Evolutionary conservation across 257 asterid genomes (phyloP), one percentile per base, ranked within the genome.

Genomic region (Knoxia roxburghii): DNA sequence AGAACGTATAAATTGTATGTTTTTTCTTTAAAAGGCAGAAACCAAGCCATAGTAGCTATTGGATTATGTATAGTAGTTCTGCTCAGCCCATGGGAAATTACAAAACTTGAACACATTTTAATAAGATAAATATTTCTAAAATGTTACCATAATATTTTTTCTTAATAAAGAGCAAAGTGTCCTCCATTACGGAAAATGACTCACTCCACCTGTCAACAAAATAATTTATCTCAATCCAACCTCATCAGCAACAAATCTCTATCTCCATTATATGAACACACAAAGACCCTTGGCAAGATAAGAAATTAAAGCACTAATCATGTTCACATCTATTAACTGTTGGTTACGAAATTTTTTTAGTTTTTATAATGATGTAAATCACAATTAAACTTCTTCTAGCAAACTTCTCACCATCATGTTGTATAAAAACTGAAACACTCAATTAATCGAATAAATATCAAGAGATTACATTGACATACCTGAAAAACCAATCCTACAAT

Each of bases 401-500:
- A n/a, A n/a, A n/a, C n/a, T n/a, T n/a, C n/a, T n/a, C n/a, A n/a
- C n/a, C n/a, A n/a, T n/a, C n/a, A n/a, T n/a, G 9, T 37, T 9
- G 9, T 37, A 4, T 9, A 37, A 37, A 43, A 43, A 7, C 48
- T 52, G 71, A 69, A 23, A 26, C 39, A 30, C 4, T 6, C 27
- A 27, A 45, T 12, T 17, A 59, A 59, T 1, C 17, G 1, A 41
- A 26, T 5, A 43, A 63, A 43, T 0, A 5, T 9, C 2, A 40
- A 6, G 53, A 50, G 71, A 30, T 11, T 23, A 1, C 30, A 8
- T 14, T 59, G 18, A 4, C 40, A 15, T 68, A 89, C 98, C 97
- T 86, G 65, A 66, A 86, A 92, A 77, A 92, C 77, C 72, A 92
- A 75, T 35, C 98, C 98, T 12, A 92, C 98, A 33, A 92, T 92